These are phyloP conservation scores for Syzygium oleosum DNA, from an alignment of 345 rosid genomes.

Conservation along the genomic window DNA sequence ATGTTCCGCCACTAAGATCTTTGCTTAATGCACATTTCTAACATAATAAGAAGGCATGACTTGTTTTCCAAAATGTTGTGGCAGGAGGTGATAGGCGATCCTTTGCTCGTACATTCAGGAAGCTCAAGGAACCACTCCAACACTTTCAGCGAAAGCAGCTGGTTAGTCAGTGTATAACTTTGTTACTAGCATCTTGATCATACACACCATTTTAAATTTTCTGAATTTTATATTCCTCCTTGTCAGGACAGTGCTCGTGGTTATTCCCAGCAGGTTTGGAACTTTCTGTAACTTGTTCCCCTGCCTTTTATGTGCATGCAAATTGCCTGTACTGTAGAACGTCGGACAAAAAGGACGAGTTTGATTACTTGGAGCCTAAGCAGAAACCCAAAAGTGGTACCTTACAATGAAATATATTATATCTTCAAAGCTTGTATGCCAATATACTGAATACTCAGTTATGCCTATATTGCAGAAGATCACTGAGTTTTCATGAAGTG, in stretches of 20 bases:
- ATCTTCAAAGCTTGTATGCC: not conserved
- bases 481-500: not conserved
- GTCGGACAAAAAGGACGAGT: not conserved
- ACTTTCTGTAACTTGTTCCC: not conserved
- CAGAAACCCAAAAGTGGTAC: not conserved
- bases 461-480: not conserved
- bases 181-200: not conserved
- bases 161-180: not conserved
- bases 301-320: not conserved
- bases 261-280: not conserved
- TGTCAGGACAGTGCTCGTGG: not conserved
- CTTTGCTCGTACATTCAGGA: not conserved
- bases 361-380: not conserved
- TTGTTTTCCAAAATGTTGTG: not conserved
- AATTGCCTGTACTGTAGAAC: not conserved
- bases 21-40: not conserved
- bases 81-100: constrained; percentile 42
- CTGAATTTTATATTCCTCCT: not conserved
- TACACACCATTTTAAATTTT: not conserved
- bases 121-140: not conserved
- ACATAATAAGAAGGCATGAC: not conserved
- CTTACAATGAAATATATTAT: not conserved
- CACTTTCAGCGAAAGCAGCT: not conserved
- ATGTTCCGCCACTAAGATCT: not conserved
- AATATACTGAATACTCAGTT: not conserved